Base-by-base conservation (phyloP, 768 basidiomycete genomes). In the Suillus sp. region DNA sequence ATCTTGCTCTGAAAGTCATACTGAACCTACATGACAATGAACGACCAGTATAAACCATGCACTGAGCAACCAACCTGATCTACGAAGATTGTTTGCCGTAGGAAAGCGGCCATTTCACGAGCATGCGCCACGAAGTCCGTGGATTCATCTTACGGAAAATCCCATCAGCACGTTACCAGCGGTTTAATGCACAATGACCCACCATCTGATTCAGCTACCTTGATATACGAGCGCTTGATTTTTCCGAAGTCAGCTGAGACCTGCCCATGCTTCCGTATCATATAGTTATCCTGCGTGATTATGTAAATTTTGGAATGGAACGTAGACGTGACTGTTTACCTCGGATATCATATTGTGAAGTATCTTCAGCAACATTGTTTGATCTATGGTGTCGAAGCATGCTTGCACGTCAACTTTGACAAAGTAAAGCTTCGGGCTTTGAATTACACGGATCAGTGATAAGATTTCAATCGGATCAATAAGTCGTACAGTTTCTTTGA, bases 371-470 rank as follows among this genome's bases (percentile, higher is more conserved):
- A 99, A 76, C 69, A 90, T 95, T 11, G 84, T 81, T 74, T 99
- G 97, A 42, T 94, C 88, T 64, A 99, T 99, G 0, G 92, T 95
- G 76, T 99, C 97, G 80, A 98, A 99, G 68, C 95, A 97, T 8
- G 96, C 90, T 65, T 91, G 91, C 22, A 99, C 95, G 72, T 99
- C 97, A 27, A 97, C 86, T 75, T 99, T 99, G 58, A 95, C 96
- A 69, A 99, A 97, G 75, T 95, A 99, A 6, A 99, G 76, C 65
- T 87, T 87, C 0, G 96, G 94, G 42, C 96, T 96, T 59, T 8
- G 62, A 56, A 51, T 11, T 38, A 71, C 30, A 67, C 32, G 18
- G 13, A 45, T 35, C 1, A 32, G 8, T 32, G 35, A 38, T 22
- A 16, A 22, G 50, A 7, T 6, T 42, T 13, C 27, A 27, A 38